Evolutionary conservation across 345 rosid species (phyloP), one percentile per base, ranked within the genome.

Genomic region (Hibiscus mutabilis): DNA sequence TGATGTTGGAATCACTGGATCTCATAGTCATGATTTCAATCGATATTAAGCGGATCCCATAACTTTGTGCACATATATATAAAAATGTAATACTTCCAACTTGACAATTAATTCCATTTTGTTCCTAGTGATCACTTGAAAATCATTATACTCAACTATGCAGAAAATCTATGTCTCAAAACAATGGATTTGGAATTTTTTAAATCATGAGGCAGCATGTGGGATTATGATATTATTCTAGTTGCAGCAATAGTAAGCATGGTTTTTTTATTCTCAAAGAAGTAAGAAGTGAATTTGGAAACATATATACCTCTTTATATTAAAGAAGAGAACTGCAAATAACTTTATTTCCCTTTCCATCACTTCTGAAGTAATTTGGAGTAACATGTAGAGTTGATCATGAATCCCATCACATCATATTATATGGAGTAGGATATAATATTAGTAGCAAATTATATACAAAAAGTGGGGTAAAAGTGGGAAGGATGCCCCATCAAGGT

Each of bases 131-230:
- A 3, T 47, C 13, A 15, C 6, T 15, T 29, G 25, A 27, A 4
- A 51, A 27, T 46, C 21, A 53, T 53, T 49, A 49, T 49, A 49
- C 51, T 8, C 16, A 68, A 49, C 59, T 49, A 16, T 49, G 18
- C 18, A 40, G 10, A 49, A 49, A 49, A 49, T 49, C 53, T 3
- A 47, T 47, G 52, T 27, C 57, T 49, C 24, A 16, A 49, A 25
- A 67, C 59, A 25, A 67, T n/a, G 71, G 40, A 67, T 49, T 67
- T 49, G 59, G 44, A 49, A 49, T 6, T 53, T 19, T 40, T 53
- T 7, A 18, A 53, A 18, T 67, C 16, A 49, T 5, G 52, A 12
- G 58, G 22, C 40, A 14, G 70, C 58, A 67, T 29, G 37, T 44
- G 22, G 55, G 58, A 15, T 24, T 67, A 25, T 46, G 40, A 46